Base-by-base conservation (phyloP, 116 monocot genomes). In the Trichopus zeylanicus region DNA sequence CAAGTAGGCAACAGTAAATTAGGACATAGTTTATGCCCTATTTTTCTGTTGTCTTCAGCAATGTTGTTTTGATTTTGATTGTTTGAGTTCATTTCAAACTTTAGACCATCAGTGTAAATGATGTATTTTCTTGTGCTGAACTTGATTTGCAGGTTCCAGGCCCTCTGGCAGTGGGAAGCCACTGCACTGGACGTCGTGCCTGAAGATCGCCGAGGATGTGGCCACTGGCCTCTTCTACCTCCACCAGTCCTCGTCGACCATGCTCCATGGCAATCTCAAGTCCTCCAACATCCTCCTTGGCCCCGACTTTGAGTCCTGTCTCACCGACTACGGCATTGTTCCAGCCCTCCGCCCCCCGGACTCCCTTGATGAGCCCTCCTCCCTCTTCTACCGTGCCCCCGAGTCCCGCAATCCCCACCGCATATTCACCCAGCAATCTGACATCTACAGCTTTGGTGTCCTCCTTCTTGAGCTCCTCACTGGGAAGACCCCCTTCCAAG, bases 181-280 rank as follows among this genome's bases (percentile, higher is more conserved):
- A 0, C 71, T 98, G 1, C 91, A 98, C 67, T 98, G 91, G 98
- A 98, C 98, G 5, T 98, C 98, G 12, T 91, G 98, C 65, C 64
- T 98, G 47, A 98, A 98, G 70, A 98, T 98, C 46, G 98, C 91
- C 3, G 98, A 98, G 63, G 98, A 91, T n/a, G 84, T 98, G 0
- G 87, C 87, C 2, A 69, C 88, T 4, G 98, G 91, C 6, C 80
- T 98, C 19, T 66, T 91, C 29, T 81, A 78, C 82, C 81, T 98
- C 42, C 98, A 98, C 70, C 84, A 84, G 29, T 61, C 73, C 1
- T 27, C 55, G 7, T 65, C 71, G 10, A 57, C 46, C 20, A 61
- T 61, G 35, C 70, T 82, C n/a, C 98, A 98, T 26, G 84, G 84
- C 56, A 88, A 98, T 63, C 85, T 97, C 53, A 97, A 91, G 38